phyloP scores from a whole-genome alignment of 192 early-diverging fungal genomes.

The Gigaspora rosea region DNA sequence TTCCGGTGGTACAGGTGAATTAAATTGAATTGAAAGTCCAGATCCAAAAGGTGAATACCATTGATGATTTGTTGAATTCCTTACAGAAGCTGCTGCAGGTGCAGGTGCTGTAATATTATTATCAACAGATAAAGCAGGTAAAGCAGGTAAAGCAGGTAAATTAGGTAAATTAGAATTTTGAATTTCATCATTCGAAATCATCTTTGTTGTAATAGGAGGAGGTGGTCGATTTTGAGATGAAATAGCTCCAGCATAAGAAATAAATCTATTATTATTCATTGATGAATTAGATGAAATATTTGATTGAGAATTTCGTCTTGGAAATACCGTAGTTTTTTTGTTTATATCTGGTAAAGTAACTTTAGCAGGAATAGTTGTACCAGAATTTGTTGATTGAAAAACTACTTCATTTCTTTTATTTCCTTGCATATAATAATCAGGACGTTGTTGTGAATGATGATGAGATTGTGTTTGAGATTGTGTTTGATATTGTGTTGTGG shows the following conservation, averaged over 20 bases:
- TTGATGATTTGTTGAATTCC: background rate
- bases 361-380: background rate
- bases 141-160: background rate
- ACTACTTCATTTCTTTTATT: background rate
- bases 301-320: background rate
- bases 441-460: background rate
- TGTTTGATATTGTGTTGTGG: background rate
- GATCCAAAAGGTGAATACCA: slow-evolving; percentile 31
- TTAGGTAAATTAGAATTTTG: no score
- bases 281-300: background rate
- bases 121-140: background rate
- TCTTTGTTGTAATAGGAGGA: no score
- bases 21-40: slow-evolving; percentile 26
- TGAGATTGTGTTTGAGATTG: background rate
- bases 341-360: background rate
- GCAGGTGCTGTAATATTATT: background rate
- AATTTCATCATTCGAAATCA: background rate
- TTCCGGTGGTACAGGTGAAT: slow-evolving; percentile 9
- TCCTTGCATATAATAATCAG: background rate
- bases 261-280: background rate
- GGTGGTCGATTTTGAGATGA: background rate
- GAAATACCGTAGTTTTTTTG: background rate
- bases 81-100: background rate
- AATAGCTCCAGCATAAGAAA: slow-evolving; percentile 23
- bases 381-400: no score